Evolutionary conservation across 1,284 basidiomycete genomes (phyloP), one percentile per base, ranked within the genome.

Genomic region (Ustilago hordei): DNA sequence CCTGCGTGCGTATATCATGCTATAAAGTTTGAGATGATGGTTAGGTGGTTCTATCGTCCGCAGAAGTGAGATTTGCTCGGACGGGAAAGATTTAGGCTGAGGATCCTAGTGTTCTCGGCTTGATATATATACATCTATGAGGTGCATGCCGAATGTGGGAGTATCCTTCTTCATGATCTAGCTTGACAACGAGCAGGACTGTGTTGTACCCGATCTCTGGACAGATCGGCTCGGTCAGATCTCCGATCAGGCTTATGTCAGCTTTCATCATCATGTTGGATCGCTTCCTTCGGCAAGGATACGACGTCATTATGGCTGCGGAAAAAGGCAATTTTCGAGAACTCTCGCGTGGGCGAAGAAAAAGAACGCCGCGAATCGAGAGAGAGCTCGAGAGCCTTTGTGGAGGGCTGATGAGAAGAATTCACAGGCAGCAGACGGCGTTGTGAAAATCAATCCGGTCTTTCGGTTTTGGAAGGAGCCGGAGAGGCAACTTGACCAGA

Each of bases 391-490:
- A 28, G 23, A 28, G 19, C 28, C 19, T 23, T 54, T 60, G 59
- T 60, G 59, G 59, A 54, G 47, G 58, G 6, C 9, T 50, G 23
- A 28, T 12, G 13, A 45, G 15, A 28, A 35, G 13, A 45, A 31
- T 17, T 17, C 6, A 17, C 2, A 48, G 56, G 56, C 63, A 57
- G 63, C 19, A 64, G 34, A 64, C 8, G 50, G 63, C 56, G 48
- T 19, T 34, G 31, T 35, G 45, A 60, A 31, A 50, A 60, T 4
- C 1, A 23, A 39, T 13, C 35, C 60, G 60, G 60, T 38, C 11
- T 15, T 8, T 38, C 52, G 52, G 60, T 39, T 45, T 53, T 34
- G 19, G 35, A 34, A 5, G 1, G 13, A 9, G 45, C 45, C 45
- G 45, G 36, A 8, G 36, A 8, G 15, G 32, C 15, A n/a, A n/a